These are phyloP conservation scores for Mortierella sp. DNA, from an alignment of 371 early-diverging fungal species.

Conservation along the genomic window DNA sequence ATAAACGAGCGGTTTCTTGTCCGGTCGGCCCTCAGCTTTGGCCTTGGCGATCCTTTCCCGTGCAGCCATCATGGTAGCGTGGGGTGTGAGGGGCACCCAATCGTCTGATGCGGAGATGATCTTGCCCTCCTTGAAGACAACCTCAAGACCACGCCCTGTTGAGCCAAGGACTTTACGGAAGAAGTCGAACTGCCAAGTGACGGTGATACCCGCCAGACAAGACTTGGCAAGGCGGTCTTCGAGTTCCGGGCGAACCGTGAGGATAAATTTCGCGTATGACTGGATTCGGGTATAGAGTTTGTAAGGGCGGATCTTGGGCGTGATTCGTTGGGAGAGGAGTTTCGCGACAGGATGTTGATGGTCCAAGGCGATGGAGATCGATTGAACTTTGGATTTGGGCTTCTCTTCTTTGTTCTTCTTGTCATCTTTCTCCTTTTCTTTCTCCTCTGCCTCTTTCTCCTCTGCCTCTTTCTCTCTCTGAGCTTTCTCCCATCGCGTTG, in stretches of 20 bases:
- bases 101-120: slow-evolving; percentile 29
- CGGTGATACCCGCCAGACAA: slow-evolving; percentile 24
- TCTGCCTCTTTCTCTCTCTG: background rate
- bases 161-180: slow-evolving; percentile 25
- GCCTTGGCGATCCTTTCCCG: slow-evolving; percentile 22
- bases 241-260: slow-evolving; percentile 27
- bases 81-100: slow-evolving; percentile 11
- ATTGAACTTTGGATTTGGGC: background rate
- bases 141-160: slow-evolving; percentile 24
- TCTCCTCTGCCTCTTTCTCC: background rate
- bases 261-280: slow-evolving; percentile 38
- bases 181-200: slow-evolving; percentile 29
- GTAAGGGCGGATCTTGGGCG: background rate
- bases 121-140: slow-evolving; percentile 32
- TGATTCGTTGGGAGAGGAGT: slow-evolving; percentile 13
- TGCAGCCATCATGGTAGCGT: slow-evolving; percentile 9
- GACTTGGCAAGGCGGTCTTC: slow-evolving; percentile 37
- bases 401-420: slow-evolving; percentile 5
- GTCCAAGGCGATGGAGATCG: slow-evolving; percentile 3
- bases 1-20: slow-evolving; percentile 15
- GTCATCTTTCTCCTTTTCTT: background rate
- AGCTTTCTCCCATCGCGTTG: slow-evolving; percentile 9
- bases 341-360: slow-evolving; percentile 29
- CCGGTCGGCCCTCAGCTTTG: slow-evolving; percentile 12
- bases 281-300: slow-evolving; percentile 35